Base-by-base conservation (phyloP, 805 yeast species). In the Hanseniaspora mollemarum region DNA sequence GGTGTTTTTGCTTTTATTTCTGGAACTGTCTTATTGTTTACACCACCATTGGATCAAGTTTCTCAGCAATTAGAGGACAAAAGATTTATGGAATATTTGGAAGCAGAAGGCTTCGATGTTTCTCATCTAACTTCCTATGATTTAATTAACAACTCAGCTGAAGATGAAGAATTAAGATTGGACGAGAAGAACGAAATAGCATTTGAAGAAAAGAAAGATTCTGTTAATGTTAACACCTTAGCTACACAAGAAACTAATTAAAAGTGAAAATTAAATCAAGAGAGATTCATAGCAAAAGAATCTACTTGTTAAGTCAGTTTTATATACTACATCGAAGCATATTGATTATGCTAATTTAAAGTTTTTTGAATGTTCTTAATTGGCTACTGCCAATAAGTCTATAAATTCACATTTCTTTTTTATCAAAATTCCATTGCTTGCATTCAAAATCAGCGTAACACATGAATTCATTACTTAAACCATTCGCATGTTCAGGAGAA, bases 381-480 rank as follows among this genome's bases (percentile, higher is more conserved):
- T 41, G n/a, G n/a, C n/a, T n/a, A n/a, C n/a, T n/a, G n/a, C n/a
- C n/a, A n/a, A n/a, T n/a, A n/a, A n/a, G n/a, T n/a, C n/a, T n/a
- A n/a, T 24, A 5, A 32, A 32, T 21, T 32, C 24, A 32, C 6
- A 16, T 21, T 16, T 28, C 10, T 21, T 55, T 18, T 12, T 49
- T 25, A 28, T 28, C 60, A 57, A 74, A 81, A 53, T 69, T 73
- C 95, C 95, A 86, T 50, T 71, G 63, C 1, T 64, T 58, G 53
- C 92, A 76, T 61, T 83, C 92, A 58, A 75, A 85, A 33, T 78
- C 73, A 1, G 95, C 86, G 60, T 85, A 87, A 58, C 95, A 87
- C 58, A 84, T 70, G 65, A 85, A 87, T 64, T 87, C 96, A 61
- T 87, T 87, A 60, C 88, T 81, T 54, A 87, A 71, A 0, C 95